A percentile compares a stretch with the other conserved stretches of the same genome.
These are phyloP conservation scores for Hordeum vulgare DNA, from an alignment of 176 grass and related monocot species.

Conservation along the genomic window MorexV3_pseudomolecules_assembly NC_058522.1:391938733-391939232, in stretches of 20 bases:
- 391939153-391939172: too few species aligned
- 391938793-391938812: slow-evolving; percentile 28
- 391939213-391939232: too few species aligned
- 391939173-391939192: too few species aligned
- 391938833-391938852: slow-evolving; percentile 30
- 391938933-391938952: not conserved
- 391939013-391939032: too few species aligned
- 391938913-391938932: not conserved
- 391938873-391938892: slow-evolving; percentile 31
- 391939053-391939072: too few species aligned
- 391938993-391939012: too few species aligned
- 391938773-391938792: slow-evolving; percentile 21
- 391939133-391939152: too few species aligned
- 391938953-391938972: not conserved
- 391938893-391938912: slow-evolving; percentile 23
- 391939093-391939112: too few species aligned
- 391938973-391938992: not conserved
- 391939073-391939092: too few species aligned
- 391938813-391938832: not conserved
- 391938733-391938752: not conserved
- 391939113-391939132: too few species aligned
- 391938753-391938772: not conserved
- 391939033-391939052: too few species aligned
- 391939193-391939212: too few species aligned
- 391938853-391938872: slow-evolving; percentile 34